Base-by-base conservation (phyloP, 106 monocot genomes). In the Dendrobium chrysotoxum region DNA sequence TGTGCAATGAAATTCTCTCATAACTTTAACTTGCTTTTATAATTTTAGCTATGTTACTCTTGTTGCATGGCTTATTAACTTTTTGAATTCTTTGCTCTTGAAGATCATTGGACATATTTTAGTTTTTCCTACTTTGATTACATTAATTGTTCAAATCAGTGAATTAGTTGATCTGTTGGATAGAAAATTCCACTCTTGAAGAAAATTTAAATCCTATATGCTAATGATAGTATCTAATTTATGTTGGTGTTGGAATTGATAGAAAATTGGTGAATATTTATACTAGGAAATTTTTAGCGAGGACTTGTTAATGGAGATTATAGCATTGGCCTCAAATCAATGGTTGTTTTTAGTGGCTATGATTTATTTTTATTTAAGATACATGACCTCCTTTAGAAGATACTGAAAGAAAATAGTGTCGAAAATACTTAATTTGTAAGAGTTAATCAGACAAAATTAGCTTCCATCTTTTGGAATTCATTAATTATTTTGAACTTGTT, bases 321-420 rank as follows among this genome's bases (percentile, higher is more conserved):
- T 31, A 13, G 68, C 26, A 70, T 70, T 30, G 26, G 31, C 68
- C 12, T 68, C 23, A 31, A 70, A 30, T 31, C 68, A 30, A 31
- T 70, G 68, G 11, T 30, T 70, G 45, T 12, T 46, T 53, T 50
- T 53, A 21, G 45, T 61, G 0, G 31, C 31, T 25, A 40, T 45
- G 67, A 21, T 7, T 53, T 86, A 77, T 39, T 3, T 72, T 13
- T 0, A 12, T 72, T 72, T 38, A 35, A 72, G 71, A 72, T 71
- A 35, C 13, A 11, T 40, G 40, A 5, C 40, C 40, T 40, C n/a
- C n/a, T n/a, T n/a, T n/a, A n/a, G n/a, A n/a, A n/a, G n/a, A n/a
- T n/a, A n/a, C n/a, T n/a, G n/a, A n/a, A n/a, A n/a, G n/a, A n/a
- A n/a, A n/a, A n/a, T n/a, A n/a, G n/a, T n/a, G n/a, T n/a, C n/a